Base-by-base conservation (phyloP, 331 rosid genomes). In the Acacia concinna region DNA sequence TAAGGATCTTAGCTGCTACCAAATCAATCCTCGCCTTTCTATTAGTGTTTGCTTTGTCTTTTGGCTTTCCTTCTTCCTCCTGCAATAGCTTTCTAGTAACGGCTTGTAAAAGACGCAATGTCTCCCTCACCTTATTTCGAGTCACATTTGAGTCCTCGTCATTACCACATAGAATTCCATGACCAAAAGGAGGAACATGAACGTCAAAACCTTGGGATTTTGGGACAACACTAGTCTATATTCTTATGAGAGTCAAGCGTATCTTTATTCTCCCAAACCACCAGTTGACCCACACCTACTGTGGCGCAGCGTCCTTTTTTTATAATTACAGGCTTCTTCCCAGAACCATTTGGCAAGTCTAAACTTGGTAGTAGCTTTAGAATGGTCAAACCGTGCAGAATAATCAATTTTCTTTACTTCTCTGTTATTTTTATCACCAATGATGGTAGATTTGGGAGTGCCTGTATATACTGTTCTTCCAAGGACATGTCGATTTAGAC, bases 21-120 rank as follows among this genome's bases (percentile, higher is more conserved):
- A 56, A 71, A 81, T 94, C 97, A 79, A 92, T 28, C 85, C 97
- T 89, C 84, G 87, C n/a, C 85, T 93, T 89, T 85, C 38, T 88
- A 2, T 31, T 20, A 44, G 31, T 27, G 54, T 20, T 82, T 80
- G 64, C 82, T 81, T 60, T 68, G 49, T 78, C 87, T 68, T 82
- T 87, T n/a, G 78, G 64, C 64, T 87, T 85, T 21, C 90, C 86
- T 85, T 94, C 98, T 38, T 84, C 82, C 88, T 87, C 97, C 63
- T 83, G 97, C 82, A 88, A 84, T 68, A 92, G 86, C 90, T 89
- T 94, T 82, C 97, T 85, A 86, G 54, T 85, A 81, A 90, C 82
- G 74, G 72, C 95, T 84, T 94, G 95, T 78, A 88, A 94, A 21
- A 88, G 85, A 30, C 92, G 92, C 85, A 92, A 78, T 41, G 89